phyloP scores from a whole-genome alignment of 495 filamentous ascomycete species.

The Aspergillus nidulans region DNA sequence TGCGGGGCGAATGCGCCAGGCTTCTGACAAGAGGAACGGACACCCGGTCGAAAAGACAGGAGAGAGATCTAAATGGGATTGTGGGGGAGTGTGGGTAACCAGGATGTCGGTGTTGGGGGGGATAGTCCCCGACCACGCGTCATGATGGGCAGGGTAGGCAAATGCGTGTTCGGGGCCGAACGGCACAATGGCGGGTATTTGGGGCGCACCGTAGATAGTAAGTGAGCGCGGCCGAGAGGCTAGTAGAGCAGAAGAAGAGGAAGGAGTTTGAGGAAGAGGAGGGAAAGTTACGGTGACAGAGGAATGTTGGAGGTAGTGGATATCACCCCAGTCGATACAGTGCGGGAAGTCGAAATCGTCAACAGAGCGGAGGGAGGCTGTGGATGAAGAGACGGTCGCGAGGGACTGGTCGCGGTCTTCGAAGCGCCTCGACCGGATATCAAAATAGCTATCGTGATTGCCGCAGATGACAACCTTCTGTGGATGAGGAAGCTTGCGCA shows the following conservation, averaged over 20 bases:
- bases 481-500: conserved; percentile 62
- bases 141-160: conserved; percentile 54
- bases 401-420: conserved; percentile 39
- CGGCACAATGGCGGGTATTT: conserved; percentile 53
- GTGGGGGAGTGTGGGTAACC: conserved; percentile 71
- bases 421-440: conserved; percentile 45
- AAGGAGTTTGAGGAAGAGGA: conserved; percentile 11
- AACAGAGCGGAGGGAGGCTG: conserved; percentile 39
- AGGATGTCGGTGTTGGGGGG: conserved; percentile 76
- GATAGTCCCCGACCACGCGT: conserved; percentile 63
- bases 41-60: conserved; percentile 62
- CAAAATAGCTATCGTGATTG: conserved; percentile 87
- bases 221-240: conserved; percentile 34
- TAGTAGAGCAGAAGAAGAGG: conserved; percentile 12
- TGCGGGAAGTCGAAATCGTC: conserved; percentile 30
- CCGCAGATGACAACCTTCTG: conserved; percentile 82
- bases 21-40: conserved; percentile 64
- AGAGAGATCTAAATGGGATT: conserved; percentile 69
- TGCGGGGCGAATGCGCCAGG: conserved; percentile 72
- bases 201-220: conserved; percentile 59
- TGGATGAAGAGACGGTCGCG: conserved; percentile 34
- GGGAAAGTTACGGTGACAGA: conserved; percentile 47
- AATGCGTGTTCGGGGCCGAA: conserved; percentile 63
- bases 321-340: conserved; percentile 51
- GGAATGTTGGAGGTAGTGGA: conserved; percentile 64